These are phyloP conservation scores for maize (Zea mays) DNA, from an alignment of 176 grass and related monocot genomes.

Conservation along the genomic window DNA sequence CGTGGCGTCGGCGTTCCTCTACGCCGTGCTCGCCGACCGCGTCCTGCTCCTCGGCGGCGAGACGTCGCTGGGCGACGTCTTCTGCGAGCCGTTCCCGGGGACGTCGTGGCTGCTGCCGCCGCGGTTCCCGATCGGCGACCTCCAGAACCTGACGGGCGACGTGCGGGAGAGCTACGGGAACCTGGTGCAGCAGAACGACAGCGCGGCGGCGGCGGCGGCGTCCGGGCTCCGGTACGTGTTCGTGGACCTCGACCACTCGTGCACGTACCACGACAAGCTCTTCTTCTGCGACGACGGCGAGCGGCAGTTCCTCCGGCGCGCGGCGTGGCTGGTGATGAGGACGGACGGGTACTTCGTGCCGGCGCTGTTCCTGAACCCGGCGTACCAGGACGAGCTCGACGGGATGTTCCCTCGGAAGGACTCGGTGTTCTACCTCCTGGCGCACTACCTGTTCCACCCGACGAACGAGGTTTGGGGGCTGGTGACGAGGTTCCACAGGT, in stretches of 20 bases:
- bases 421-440: conserved; percentile 58
- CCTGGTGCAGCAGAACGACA: conserved; percentile 21
- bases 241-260: conserved; percentile 43
- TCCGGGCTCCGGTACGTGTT: conserved; percentile 39
- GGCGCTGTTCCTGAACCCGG: conserved; percentile 55
- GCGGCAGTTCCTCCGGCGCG: conserved; percentile 44
- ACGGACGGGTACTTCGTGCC: conserved; percentile 65
- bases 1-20: conserved; percentile 70
- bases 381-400: conserved; percentile 49
- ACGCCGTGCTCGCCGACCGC: conserved; percentile 58
- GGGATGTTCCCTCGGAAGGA: conserved; percentile 54
- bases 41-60: conserved; percentile 52
- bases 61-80: conserved; percentile 39
- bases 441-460: conserved; percentile 58
- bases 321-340: conserved; percentile 59
- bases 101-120: conserved; percentile 65
- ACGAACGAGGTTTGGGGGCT: conserved; percentile 63
- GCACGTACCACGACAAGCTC: conserved; percentile 45
- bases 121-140: conserved; percentile 47
- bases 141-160: conserved; percentile 37
- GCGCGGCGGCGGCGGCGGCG: not conserved
- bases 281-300: conserved; percentile 65
- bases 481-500: conserved; percentile 54
- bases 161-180: conserved; percentile 51
- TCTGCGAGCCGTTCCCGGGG: conserved; percentile 67